These are phyloP conservation scores for Magnaporthales sp. DNA, from an alignment of 2,329 filamentous ascomycete genomes.

Conservation along the genomic window DNA sequence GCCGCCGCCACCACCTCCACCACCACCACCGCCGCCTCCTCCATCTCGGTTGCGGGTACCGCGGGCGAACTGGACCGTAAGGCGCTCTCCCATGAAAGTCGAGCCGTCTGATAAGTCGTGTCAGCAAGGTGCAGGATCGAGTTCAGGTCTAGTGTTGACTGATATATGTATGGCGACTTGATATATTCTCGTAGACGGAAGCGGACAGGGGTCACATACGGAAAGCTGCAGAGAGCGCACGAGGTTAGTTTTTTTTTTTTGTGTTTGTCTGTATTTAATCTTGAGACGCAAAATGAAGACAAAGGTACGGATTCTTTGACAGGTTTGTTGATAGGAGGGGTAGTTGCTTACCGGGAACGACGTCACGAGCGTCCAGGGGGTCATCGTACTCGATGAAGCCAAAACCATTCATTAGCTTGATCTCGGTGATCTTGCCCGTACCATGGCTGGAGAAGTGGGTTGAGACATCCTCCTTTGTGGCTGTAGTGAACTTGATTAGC, in stretches of 20 bases:
- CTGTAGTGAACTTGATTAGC: constrained; percentile 21
- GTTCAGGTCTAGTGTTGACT: not conserved
- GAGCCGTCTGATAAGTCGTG: constrained; percentile 66
- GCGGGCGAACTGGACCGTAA: constrained; percentile 96
- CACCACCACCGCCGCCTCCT: not conserved
- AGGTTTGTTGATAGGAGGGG: constrained; percentile 4
- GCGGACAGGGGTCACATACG: constrained; percentile 8
- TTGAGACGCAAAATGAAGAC: constrained; percentile 12
- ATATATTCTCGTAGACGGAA: not conserved
- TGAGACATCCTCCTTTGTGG: constrained; percentile 95
- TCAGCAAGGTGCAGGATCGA: not conserved
- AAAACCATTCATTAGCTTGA: constrained; percentile 99
- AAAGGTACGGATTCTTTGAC: constrained; percentile 9
- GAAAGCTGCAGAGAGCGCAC: constrained; percentile 9
- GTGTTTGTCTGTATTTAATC: too few species aligned
- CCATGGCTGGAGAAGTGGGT: constrained; percentile 92
- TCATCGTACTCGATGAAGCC: constrained; percentile 99
- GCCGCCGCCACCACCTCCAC: constrained; percentile 4
- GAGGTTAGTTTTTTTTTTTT: constrained; percentile 15
- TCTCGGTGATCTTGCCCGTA: constrained; percentile 94
- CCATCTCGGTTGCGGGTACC: constrained; percentile 56
- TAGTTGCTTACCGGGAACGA: constrained; percentile 76
- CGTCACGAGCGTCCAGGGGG: constrained; percentile 94
- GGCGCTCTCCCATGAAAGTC: constrained; percentile 94
- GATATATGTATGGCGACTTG: not conserved